Conservation (phyloP, 768 basidiomycete genomes). For the Naganishia kalamii region DNA sequence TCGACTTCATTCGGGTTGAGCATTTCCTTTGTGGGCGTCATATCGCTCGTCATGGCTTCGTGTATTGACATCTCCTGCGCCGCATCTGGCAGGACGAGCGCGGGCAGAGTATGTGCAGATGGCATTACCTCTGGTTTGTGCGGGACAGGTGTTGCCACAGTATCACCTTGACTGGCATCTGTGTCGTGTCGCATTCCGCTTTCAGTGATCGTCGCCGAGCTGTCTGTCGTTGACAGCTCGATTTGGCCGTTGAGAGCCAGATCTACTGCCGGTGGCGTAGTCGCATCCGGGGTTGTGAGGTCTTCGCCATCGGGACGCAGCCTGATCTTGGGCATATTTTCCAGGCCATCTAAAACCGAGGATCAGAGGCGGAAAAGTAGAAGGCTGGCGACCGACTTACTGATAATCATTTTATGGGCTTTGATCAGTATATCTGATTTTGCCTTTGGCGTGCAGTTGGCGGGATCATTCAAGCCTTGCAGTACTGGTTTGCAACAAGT, state of each 20-base stretch:
- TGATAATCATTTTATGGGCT: conserved; percentile 79
- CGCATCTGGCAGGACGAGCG: conserved; percentile 26
- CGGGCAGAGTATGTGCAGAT: conserved; percentile 20
- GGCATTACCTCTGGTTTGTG: neutral
- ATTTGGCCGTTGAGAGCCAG: neutral
- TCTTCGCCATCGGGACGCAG: conserved; percentile 16
- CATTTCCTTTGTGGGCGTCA: neutral
- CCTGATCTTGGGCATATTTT: conserved; percentile 16
- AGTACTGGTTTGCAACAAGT: conserved; percentile 49
- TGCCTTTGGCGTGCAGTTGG: conserved; percentile 60
- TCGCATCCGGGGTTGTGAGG: neutral
- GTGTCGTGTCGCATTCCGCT: neutral
- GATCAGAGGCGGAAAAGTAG: neutral
- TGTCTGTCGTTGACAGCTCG: neutral
- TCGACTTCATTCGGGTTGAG: neutral
- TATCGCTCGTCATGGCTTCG: conserved; percentile 39
- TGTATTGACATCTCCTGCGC: conserved; percentile 27
- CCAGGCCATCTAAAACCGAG: conserved; percentile 30
- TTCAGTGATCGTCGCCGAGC: neutral
- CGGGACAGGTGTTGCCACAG: neutral
- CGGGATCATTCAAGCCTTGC: conserved; percentile 51
- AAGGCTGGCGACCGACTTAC: conserved; percentile 49
- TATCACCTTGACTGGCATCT: neutral
- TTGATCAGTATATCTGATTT: conserved; percentile 75
- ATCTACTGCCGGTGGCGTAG: neutral